phyloP scores from a whole-genome alignment of 2,329 filamentous ascomycete species.

The Ascochyta lentis region DNA sequence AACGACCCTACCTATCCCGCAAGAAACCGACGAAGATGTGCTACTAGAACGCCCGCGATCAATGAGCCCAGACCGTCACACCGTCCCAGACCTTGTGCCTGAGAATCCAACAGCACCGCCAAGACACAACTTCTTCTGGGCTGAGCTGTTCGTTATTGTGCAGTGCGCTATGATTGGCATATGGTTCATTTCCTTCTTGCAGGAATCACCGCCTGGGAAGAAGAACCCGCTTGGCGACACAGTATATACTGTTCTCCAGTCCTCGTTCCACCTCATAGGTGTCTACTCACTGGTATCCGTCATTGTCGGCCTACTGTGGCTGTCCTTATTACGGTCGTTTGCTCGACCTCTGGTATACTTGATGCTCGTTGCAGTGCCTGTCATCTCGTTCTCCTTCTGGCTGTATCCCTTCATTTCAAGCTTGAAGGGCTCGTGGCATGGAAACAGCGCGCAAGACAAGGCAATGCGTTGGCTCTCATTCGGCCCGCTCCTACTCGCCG shows the following conservation, averaged over 20 bases:
- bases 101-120: slow-evolving; percentile 51
- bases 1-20: slow-evolving; percentile 50
- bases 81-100: slow-evolving; percentile 64
- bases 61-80: slow-evolving; percentile 59
- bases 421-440: slow-evolving; percentile 77
- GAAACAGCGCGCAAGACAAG: slow-evolving; percentile 81
- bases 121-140: slow-evolving; percentile 88
- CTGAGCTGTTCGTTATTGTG: slow-evolving; percentile 85
- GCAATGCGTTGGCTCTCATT: slow-evolving; percentile 88
- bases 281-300: slow-evolving; percentile 92
- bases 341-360: slow-evolving; percentile 81
- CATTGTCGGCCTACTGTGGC: slow-evolving; percentile 87
- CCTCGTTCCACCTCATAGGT: slow-evolving; percentile 86
- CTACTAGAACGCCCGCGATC: slow-evolving; percentile 53
- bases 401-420: slow-evolving; percentile 91
- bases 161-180: slow-evolving; percentile 85
- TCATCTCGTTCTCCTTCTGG: slow-evolving; percentile 87
- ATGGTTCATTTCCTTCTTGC: slow-evolving; percentile 86
- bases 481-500: slow-evolving; percentile 74
- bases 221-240: slow-evolving; percentile 86
- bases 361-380: slow-evolving; percentile 82
- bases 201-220: slow-evolving; percentile 74
- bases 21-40: slow-evolving; percentile 60
- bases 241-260: slow-evolving; percentile 86
- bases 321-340: slow-evolving; percentile 86